Conservation (phyloP, 768 basidiomycete genomes). For the Cystobasidium ongulense region DNA sequence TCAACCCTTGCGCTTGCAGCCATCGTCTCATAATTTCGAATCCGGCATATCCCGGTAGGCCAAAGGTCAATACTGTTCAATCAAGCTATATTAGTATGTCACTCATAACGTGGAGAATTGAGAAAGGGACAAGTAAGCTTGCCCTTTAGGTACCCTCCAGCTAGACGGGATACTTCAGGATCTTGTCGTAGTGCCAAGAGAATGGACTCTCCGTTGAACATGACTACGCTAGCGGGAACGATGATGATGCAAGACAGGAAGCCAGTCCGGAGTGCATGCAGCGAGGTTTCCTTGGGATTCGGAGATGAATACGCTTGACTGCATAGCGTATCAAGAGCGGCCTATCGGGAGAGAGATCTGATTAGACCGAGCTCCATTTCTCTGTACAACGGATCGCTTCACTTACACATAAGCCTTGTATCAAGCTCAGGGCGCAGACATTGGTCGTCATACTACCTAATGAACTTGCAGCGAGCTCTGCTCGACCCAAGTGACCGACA, state of each 20-base stretch:
- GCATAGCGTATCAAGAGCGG: conserved; percentile 82
- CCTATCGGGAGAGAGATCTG: conserved; percentile 40
- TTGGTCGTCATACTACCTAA: conserved; percentile 66
- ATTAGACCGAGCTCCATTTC: neutral
- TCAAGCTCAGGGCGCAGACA: conserved; percentile 41
- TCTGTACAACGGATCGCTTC: neutral
- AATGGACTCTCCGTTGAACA: conserved; percentile 74
- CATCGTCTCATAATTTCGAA: conserved; percentile 41
- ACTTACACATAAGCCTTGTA: conserved; percentile 39
- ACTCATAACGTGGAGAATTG: neutral
- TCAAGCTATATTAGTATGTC: neutral
- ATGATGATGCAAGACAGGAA: conserved; percentile 32
- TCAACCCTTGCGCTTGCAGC: conserved; percentile 54
- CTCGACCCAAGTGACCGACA: conserved; percentile 83
- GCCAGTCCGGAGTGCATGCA: conserved; percentile 37
- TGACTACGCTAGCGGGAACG: conserved; percentile 57
- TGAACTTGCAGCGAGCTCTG: conserved; percentile 74
- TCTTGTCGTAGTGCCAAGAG: conserved; percentile 53
- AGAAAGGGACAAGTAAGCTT: neutral
- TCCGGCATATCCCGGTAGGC: conserved; percentile 40
- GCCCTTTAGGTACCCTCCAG: conserved; percentile 37
- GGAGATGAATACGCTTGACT: conserved; percentile 90
- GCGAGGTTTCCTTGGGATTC: conserved; percentile 56
- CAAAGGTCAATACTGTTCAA: conserved; percentile 34
- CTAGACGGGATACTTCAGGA: conserved; percentile 35